Evolutionary conservation across 768 basidiomycete genomes (phyloP).

Genomic region (Leccinum uliginosum): DNA sequence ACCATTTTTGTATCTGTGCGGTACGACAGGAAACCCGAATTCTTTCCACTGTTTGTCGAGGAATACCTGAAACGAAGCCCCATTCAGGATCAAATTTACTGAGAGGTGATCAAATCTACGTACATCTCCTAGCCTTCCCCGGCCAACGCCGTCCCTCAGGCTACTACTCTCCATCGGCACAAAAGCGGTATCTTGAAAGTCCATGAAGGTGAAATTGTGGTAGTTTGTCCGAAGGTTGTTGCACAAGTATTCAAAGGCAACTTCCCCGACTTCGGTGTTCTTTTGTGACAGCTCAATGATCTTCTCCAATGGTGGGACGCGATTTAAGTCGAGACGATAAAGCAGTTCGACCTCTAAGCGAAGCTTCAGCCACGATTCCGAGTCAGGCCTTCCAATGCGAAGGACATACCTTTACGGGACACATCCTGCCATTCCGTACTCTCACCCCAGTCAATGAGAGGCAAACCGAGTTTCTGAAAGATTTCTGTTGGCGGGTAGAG

Average conservation of each 20-base stretch:
- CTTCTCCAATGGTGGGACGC: conserved; percentile 51
- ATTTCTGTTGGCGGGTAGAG: conserved; percentile 78
- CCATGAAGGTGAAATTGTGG: conserved; percentile 45
- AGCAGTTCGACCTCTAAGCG: not conserved
- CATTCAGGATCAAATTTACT: not conserved
- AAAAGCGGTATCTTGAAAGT: not conserved
- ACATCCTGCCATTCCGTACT: conserved; percentile 56
- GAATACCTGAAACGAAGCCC: conserved; percentile 1
- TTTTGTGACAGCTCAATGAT: conserved; percentile 62
- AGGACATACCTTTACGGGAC: not conserved
- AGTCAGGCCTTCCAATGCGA: not conserved
- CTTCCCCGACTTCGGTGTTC: conserved; percentile 41
- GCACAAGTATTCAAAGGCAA: conserved; percentile 77
- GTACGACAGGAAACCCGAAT: conserved; percentile 67
- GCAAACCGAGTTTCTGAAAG: conserved; percentile 65
- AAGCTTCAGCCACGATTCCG: not conserved
- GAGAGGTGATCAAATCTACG: no score
- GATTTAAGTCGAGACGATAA: not conserved
- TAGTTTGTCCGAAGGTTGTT: conserved; percentile 15
- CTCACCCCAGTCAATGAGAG: conserved; percentile 79
- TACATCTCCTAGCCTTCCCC: not conserved
- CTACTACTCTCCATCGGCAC: not conserved
- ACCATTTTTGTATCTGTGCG: conserved; percentile 43
- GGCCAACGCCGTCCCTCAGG: not conserved
- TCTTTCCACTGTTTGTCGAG: conserved; percentile 35